Evolutionary conservation across 208 protist species (phyloP).

Genomic region (Leishmania braziliensis): DNA sequence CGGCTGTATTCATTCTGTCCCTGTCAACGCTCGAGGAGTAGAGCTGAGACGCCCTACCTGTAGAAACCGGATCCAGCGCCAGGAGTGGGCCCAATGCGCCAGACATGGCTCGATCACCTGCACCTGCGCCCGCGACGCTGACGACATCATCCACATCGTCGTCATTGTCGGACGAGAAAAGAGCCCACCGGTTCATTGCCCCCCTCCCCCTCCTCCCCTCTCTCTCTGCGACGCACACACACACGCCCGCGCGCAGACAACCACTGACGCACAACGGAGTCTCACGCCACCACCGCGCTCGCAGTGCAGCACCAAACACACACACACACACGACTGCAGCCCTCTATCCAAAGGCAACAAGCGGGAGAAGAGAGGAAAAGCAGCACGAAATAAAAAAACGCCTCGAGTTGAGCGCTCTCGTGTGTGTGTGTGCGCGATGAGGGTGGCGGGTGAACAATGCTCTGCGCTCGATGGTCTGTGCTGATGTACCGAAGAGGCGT

Average conservation of each 20-base stretch:
- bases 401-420: background rate
- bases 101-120: background rate
- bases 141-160: background rate
- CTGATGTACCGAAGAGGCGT: background rate
- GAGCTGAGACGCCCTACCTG: background rate
- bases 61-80: background rate
- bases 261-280: background rate
- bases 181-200: constrained; percentile 9
- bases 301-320: background rate
- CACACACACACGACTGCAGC: background rate
- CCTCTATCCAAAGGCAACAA: background rate
- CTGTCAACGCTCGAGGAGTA: background rate
- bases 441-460: background rate
- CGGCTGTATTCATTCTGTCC: background rate
- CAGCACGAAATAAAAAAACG: background rate
- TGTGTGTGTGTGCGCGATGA: background rate
- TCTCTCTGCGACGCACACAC: background rate
- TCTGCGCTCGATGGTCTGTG: background rate
- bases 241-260: background rate
- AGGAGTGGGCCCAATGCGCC: background rate
- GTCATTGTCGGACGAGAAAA: constrained; percentile 28
- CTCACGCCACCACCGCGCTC: background rate
- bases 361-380: background rate
- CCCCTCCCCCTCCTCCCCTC: background rate
- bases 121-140: background rate